Evolutionary conservation across 208 protist species (phyloP).

Genomic region (Crithidia bombi): DNA sequence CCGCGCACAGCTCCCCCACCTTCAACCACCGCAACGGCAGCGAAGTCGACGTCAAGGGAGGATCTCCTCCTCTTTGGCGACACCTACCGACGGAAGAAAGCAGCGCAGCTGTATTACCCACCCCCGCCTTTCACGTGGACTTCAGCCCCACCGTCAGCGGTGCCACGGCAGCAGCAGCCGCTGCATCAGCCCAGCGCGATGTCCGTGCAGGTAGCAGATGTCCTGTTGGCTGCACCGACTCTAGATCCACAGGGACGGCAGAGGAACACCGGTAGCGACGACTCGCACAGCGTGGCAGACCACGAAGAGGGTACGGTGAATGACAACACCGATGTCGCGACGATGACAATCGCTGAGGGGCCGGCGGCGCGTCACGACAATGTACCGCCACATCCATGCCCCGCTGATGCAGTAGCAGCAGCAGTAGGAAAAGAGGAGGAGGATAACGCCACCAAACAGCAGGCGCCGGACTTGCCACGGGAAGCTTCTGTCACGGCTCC

Average conservation of each 20-base stretch:
- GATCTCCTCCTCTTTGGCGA: conserved; percentile 17
- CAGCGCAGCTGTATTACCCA: conserved; percentile 18
- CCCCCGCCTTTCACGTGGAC: neutral
- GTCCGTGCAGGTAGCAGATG: neutral
- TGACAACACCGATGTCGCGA: neutral
- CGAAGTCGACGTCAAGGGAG: neutral
- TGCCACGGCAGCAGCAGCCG: conserved; percentile 10
- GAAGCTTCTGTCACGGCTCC: neutral
- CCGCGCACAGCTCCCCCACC: too few species aligned
- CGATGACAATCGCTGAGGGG: conserved; percentile 12
- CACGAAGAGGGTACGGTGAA: too few species aligned
- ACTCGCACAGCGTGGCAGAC: too few species aligned
- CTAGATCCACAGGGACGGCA: too few species aligned
- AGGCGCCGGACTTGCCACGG: neutral
- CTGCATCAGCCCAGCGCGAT: too few species aligned
- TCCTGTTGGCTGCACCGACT: too few species aligned
- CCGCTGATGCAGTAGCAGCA: neutral
- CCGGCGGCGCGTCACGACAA: neutral
- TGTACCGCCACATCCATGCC: neutral
- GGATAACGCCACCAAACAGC: neutral
- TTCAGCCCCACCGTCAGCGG: neutral
- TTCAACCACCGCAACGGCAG: neutral
- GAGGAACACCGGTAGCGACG: too few species aligned
- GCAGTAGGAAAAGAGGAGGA: neutral
- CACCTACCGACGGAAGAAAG: conserved; percentile 17